Conservation (phyloP, 2,329 filamentous ascomycete species). For the Chaetomium strumarium region DNA sequence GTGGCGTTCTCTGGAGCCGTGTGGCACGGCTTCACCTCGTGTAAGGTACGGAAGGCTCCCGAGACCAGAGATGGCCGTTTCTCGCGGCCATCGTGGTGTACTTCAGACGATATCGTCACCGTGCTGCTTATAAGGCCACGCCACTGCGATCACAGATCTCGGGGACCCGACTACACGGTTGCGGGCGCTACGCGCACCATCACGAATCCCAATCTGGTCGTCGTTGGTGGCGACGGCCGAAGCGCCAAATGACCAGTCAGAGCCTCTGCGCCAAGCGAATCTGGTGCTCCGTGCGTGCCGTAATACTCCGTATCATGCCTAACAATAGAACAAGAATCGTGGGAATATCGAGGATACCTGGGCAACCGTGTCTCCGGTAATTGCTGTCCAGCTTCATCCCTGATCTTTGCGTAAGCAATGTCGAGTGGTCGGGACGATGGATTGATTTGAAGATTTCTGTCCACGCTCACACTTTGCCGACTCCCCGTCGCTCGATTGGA, state of each 20-base stretch:
- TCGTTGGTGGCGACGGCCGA: background rate
- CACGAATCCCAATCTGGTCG: background rate
- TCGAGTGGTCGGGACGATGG: too few species aligned
- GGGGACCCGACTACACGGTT: conserved; percentile 11
- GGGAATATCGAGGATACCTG: too few species aligned
- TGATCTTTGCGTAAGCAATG: too few species aligned
- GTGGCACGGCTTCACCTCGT: conserved; percentile 9
- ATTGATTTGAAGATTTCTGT: background rate
- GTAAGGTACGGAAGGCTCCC: conserved; percentile 6
- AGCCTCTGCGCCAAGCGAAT: background rate
- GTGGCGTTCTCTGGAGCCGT: conserved; percentile 9
- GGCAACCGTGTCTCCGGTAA: too few species aligned
- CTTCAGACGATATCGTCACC: background rate
- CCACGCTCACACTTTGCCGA: background rate
- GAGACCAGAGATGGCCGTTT: background rate
- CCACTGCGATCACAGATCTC: background rate
- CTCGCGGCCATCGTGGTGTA: background rate
- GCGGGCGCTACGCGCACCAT: background rate
- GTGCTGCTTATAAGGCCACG: too few species aligned
- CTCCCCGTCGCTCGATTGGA: background rate
- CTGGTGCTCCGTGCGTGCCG: background rate
- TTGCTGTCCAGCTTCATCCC: too few species aligned
- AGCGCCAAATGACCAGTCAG: conserved; percentile 6
- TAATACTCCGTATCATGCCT: too few species aligned
- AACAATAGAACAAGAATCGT: too few species aligned